phyloP scores from a whole-genome alignment of 2,329 filamentous ascomycete genomes.

The Aspergillus pseudoglaucus region DNA sequence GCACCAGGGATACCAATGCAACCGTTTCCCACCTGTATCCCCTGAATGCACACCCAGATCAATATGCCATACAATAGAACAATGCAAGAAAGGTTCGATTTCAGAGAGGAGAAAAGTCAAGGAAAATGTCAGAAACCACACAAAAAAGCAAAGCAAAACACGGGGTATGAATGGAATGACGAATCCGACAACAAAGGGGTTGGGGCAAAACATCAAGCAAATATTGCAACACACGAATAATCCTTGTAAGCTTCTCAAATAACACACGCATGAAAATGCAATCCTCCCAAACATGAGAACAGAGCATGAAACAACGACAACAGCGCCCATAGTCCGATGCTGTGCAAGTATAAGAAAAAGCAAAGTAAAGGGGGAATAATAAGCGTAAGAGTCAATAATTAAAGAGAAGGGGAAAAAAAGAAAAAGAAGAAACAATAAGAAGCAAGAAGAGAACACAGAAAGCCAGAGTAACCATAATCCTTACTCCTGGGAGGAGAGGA shows the following conservation, averaged over 20 bases:
- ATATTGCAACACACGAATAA: slow-evolving; percentile 7
- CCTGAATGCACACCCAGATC: slow-evolving; percentile 9
- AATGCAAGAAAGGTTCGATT: slow-evolving; percentile 20
- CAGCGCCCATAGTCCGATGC: slow-evolving; percentile 29
- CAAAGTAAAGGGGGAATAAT: slow-evolving; percentile 14
- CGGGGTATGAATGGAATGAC: slow-evolving; percentile 29
- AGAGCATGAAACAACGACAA: slow-evolving; percentile 19
- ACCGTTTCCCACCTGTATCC: too few relatives aligned
- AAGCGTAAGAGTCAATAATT: slow-evolving; percentile 15
- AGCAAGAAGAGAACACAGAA: slow-evolving; percentile 17
- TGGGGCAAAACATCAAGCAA: slow-evolving; percentile 6
- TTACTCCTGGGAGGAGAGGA: slow-evolving; percentile 31
- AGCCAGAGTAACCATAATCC: slow-evolving; percentile 26
- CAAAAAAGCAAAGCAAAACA: slow-evolving; percentile 15
- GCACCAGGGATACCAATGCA: background rate
- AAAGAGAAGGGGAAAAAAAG: slow-evolving; percentile 12
- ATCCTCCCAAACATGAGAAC: slow-evolving; percentile 22
- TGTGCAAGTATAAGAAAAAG: slow-evolving; percentile 17
- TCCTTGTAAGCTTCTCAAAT: slow-evolving; percentile 8
- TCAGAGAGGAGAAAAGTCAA: slow-evolving; percentile 7
- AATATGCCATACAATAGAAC: slow-evolving; percentile 22
- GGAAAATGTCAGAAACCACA: background rate
- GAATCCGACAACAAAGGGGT: slow-evolving; percentile 11
- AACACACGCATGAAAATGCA: slow-evolving; percentile 21
- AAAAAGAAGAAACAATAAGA: slow-evolving; percentile 12